Evolutionary conservation across 257 asterid genomes (phyloP).

Genomic region (Solanum piurae): DNA sequence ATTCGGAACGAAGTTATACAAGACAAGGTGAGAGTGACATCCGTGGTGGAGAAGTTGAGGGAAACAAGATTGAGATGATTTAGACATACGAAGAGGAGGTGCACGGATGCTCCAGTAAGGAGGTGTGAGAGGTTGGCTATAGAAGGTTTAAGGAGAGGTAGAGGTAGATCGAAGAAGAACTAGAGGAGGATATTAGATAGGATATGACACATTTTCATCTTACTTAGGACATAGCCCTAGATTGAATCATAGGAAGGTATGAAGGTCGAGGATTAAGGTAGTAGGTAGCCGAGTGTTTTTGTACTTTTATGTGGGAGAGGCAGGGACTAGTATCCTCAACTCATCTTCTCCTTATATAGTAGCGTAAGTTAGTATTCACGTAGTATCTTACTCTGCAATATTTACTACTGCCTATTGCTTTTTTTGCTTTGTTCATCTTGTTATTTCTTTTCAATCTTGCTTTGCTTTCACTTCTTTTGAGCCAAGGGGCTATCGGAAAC

Average conservation of each 20-base stretch:
- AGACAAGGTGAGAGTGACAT: not conserved
- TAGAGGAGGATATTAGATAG: not conserved
- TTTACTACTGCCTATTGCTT: not conserved
- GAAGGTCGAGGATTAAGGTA: not conserved
- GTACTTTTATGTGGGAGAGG: not conserved
- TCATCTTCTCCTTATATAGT: not conserved
- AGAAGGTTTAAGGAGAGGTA: not conserved
- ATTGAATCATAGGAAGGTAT: not conserved
- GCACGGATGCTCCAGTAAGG: not conserved
- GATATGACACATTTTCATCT: not conserved
- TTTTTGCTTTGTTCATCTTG: not conserved
- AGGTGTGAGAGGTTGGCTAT: not conserved
- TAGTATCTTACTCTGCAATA: not conserved
- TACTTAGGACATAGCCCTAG: not conserved
- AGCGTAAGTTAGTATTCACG: not conserved
- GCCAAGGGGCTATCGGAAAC: not conserved
- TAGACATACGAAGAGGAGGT: not conserved
- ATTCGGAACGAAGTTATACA: not conserved
- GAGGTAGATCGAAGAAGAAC: not conserved
- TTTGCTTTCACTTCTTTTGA: not conserved
- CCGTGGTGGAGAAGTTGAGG: not conserved
- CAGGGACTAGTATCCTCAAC: not conserved
- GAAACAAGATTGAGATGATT: not conserved
- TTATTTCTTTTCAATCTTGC: not conserved
- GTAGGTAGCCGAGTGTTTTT: not conserved